Conservation (phyloP, 1,139 yeast species). For the Scheffersomyces parashehatae region DNA sequence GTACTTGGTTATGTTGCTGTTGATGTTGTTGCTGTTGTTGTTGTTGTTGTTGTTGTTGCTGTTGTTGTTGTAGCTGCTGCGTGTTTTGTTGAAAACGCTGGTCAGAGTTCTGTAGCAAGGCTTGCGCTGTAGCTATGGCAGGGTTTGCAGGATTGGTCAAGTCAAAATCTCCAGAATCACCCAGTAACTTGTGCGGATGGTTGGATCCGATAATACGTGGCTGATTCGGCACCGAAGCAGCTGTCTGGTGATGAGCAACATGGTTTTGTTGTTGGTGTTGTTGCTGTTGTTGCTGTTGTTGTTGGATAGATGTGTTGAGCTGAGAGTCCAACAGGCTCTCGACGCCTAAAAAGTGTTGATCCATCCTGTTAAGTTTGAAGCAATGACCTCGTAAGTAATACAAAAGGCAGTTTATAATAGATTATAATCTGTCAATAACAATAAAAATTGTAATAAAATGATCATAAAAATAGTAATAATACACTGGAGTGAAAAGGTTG, state of each 20-base stretch:
- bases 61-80: not conserved
- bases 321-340: conserved; percentile 12
- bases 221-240: not conserved
- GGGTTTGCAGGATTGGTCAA: conserved; percentile 20
- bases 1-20: conserved; percentile 7
- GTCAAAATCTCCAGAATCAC: conserved; percentile 11
- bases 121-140: conserved; percentile 20
- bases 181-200: not conserved
- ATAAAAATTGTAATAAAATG: too few relatives aligned
- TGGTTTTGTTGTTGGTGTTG: conserved; percentile 2
- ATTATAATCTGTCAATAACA: too few relatives aligned
- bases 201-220: not conserved
- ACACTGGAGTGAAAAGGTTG: too few relatives aligned
- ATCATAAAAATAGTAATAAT: too few relatives aligned
- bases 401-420: not conserved
- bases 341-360: conserved; percentile 8
- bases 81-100: conserved; percentile 2
- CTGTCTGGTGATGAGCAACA: not conserved
- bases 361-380: conserved; percentile 1
- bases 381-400: not conserved
- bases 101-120: conserved; percentile 12
- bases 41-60: conserved; percentile 2
- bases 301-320: conserved; percentile 10
- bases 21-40: conserved; percentile 10
- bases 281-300: conserved; percentile 9